Evolutionary conservation across 1,284 basidiomycete genomes (phyloP).

Genomic region (Lentinus polychrous): DNA sequence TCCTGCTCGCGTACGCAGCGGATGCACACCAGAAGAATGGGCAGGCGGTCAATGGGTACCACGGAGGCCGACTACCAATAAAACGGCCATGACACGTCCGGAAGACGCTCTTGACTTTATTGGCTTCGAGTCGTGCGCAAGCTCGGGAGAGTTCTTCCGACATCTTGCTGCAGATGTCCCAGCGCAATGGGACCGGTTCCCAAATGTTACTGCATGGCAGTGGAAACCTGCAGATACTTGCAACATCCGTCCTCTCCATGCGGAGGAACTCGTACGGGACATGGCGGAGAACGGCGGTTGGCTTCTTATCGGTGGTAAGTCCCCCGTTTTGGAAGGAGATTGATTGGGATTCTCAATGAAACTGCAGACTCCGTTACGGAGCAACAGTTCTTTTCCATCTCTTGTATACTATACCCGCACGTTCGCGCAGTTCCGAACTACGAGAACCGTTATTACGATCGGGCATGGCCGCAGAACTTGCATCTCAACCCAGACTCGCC

Average conservation of each 20-base stretch:
- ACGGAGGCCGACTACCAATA: conserved; percentile 10
- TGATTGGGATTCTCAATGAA: too few species aligned
- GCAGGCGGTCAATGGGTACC: conserved; percentile 5
- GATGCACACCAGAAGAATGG: conserved; percentile 15
- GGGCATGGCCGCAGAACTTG: conserved; percentile 56
- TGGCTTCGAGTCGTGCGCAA: conserved; percentile 54
- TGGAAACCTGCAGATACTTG: conserved; percentile 44
- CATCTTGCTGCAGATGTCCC: conserved; percentile 47
- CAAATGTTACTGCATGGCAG: conserved; percentile 39
- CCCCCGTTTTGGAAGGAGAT: too few species aligned
- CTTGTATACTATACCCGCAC: conserved; percentile 57
- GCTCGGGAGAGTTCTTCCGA: conserved; percentile 53
- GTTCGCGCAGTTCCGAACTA: conserved; percentile 59
- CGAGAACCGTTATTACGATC: conserved; percentile 43
- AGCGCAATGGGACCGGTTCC: conserved; percentile 44
- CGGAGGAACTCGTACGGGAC: conserved; percentile 39
- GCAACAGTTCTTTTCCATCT: conserved; percentile 65
- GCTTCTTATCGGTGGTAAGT: conserved; percentile 54
- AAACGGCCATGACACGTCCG: conserved; percentile 27
- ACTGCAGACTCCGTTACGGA: conserved; percentile 55
- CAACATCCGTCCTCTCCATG: conserved; percentile 32
- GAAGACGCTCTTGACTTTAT: conserved; percentile 43
- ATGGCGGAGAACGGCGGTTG: conserved; percentile 62
- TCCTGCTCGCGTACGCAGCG: background rate
- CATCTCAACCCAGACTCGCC: conserved; percentile 52